Evolutionary conservation across 345 rosid genomes (phyloP).

Genomic region (Cochlearia excelsa): DNA sequence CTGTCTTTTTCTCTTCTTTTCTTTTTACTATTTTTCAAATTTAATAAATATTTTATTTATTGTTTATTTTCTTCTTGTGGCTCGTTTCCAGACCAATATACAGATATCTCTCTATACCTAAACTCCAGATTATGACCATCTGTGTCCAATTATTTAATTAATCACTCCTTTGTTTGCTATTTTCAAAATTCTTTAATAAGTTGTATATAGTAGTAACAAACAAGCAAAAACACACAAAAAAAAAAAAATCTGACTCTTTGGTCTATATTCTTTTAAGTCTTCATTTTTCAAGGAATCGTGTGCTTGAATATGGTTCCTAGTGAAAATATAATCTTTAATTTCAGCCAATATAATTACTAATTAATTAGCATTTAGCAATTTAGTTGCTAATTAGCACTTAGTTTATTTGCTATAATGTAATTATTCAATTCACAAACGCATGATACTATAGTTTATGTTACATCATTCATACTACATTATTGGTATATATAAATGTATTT

Average conservation of each 20-base stretch:
- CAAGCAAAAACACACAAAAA: not conserved
- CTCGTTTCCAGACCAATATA: constrained; percentile 29
- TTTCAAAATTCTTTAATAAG: not conserved
- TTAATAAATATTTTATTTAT: no score
- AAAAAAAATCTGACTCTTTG: not conserved
- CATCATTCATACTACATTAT: not conserved
- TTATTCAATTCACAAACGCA: not conserved
- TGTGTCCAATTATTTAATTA: constrained; percentile 23
- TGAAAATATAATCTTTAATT: no score
- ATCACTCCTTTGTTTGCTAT: constrained; percentile 21
- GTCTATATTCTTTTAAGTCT: not conserved
- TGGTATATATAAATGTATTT: not conserved
- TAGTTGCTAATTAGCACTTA: not conserved
- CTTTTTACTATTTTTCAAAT: not conserved
- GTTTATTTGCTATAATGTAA: no score
- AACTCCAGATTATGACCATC: constrained; percentile 35
- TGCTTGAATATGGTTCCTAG: no score
- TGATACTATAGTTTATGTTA: constrained; percentile 7
- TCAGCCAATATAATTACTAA: no score
- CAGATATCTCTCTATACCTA: constrained; percentile 27
- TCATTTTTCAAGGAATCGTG: no score
- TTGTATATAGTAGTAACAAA: no score
- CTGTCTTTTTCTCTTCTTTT: constrained; percentile 31
- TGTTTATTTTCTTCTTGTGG: not conserved
- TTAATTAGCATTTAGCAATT: not conserved